phyloP scores from a whole-genome alignment of 2,329 filamentous ascomycete species.

The Periconia digitata region DNA sequence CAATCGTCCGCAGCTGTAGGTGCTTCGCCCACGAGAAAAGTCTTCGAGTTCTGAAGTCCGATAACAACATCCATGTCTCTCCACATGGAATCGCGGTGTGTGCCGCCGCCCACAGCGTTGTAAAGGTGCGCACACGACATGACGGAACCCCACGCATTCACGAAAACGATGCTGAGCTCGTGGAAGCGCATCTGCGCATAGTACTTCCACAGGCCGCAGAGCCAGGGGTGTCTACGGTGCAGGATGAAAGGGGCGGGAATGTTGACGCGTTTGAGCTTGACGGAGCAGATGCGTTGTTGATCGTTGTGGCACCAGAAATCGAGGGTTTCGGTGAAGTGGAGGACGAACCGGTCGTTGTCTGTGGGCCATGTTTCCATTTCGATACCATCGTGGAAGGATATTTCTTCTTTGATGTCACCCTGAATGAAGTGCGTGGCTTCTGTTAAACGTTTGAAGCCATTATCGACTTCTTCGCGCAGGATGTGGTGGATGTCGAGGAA shows the following conservation, averaged over 20 bases:
- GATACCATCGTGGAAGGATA: constrained; percentile 18
- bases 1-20: constrained; percentile 39
- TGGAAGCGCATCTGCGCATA: constrained; percentile 35
- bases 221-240: constrained; percentile 18
- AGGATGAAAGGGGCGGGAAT: constrained; percentile 9
- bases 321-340: constrained; percentile 8
- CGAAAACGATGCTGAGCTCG: constrained; percentile 36
- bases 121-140: constrained; percentile 46
- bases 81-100: constrained; percentile 35
- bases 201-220: constrained; percentile 44
- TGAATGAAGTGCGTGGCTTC: constrained; percentile 4
- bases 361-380: constrained; percentile 16
- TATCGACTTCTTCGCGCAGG: constrained; percentile 23
- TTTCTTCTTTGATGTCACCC: constrained; percentile 9
- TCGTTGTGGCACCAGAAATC: constrained; percentile 10
- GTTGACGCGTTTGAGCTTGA: constrained; percentile 1
- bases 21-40: constrained; percentile 42
- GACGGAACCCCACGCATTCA: constrained; percentile 46
- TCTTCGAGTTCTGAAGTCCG: constrained; percentile 27
- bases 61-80: constrained; percentile 45
- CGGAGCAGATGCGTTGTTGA: constrained; percentile 1
- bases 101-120: constrained; percentile 41
- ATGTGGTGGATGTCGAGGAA: constrained; percentile 40
- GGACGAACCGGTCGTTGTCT: constrained; percentile 15
- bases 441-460: constrained; percentile 8